phyloP scores from a whole-genome alignment of 306 rosid species.

The Citrullus colocynthis region DNA sequence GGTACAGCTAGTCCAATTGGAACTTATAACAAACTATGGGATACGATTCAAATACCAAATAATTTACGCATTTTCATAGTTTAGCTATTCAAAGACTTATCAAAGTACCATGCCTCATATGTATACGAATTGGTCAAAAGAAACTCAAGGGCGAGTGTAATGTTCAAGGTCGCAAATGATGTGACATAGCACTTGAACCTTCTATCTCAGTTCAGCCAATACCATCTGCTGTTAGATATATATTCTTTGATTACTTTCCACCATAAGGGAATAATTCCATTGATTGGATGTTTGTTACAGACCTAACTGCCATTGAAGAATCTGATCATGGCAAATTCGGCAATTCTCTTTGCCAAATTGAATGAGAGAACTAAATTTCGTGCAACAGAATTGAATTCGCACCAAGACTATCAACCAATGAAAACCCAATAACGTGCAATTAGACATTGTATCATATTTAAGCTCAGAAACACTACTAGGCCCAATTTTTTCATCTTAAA shows the following conservation, averaged over 20 bases:
- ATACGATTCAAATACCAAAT: background rate
- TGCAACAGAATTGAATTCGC: background rate
- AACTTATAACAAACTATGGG: background rate
- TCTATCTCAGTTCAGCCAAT: background rate
- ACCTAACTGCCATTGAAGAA: background rate
- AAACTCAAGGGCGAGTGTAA: background rate
- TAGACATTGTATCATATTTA: background rate
- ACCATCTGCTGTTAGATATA: background rate
- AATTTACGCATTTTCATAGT: background rate
- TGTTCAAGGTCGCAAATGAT: background rate
- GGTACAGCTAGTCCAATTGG: background rate
- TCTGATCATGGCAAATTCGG: background rate
- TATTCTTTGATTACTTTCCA: background rate
- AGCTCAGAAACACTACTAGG: background rate
- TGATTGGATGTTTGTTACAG: background rate
- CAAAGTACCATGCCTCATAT: background rate
- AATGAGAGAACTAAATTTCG: background rate
- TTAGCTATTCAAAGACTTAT: background rate
- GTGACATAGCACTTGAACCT: background rate
- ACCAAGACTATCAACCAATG: background rate
- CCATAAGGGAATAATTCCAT: background rate
- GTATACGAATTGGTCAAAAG: background rate
- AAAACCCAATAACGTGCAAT: background rate
- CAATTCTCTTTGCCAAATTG: background rate
- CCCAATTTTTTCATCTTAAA: background rate